A percentile compares a stretch with the other conserved stretches of the same genome.
Evolutionary conservation across 2,329 filamentous ascomycete species (phyloP).

Genomic region (Curvularia lunata): DNA sequence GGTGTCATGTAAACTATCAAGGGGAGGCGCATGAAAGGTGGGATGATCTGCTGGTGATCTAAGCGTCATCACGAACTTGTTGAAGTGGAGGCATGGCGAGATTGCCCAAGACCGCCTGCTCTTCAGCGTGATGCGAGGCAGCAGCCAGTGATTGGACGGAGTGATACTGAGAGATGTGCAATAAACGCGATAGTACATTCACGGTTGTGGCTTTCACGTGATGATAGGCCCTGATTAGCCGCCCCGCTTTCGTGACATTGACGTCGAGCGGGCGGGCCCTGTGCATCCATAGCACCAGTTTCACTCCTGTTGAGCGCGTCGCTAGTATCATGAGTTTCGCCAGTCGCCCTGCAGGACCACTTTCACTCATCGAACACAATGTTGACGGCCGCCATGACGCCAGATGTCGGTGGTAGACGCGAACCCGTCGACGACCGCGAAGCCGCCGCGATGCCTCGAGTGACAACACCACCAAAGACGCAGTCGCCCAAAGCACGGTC

Average conservation of each 20-base stretch:
- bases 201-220: conserved; percentile 23
- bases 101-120: too few species aligned
- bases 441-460: conserved; percentile 21
- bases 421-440: conserved; percentile 26
- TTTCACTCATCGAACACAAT: conserved; percentile 24
- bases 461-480: conserved; percentile 45
- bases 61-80: conserved; percentile 12
- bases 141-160: not conserved
- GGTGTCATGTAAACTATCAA: not conserved
- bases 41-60: conserved; percentile 8
- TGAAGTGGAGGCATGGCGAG: not conserved
- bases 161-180: not conserved
- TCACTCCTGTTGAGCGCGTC: conserved; percentile 14
- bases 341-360: conserved; percentile 13
- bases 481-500: conserved; percentile 52
- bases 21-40: not conserved
- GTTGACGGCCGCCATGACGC: conserved; percentile 32
- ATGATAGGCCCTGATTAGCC: conserved; percentile 25
- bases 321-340: conserved; percentile 34
- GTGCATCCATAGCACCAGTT: conserved; percentile 3
- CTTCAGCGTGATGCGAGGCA: not conserved
- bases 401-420: conserved; percentile 25
- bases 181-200: not conserved
- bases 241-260: conserved; percentile 32
- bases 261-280: conserved; percentile 12